Evolutionary conservation across 2,329 filamentous ascomycete species (phyloP), one percentile per base, ranked within the genome.

Genomic region (Paracamarosporium sp.): DNA sequence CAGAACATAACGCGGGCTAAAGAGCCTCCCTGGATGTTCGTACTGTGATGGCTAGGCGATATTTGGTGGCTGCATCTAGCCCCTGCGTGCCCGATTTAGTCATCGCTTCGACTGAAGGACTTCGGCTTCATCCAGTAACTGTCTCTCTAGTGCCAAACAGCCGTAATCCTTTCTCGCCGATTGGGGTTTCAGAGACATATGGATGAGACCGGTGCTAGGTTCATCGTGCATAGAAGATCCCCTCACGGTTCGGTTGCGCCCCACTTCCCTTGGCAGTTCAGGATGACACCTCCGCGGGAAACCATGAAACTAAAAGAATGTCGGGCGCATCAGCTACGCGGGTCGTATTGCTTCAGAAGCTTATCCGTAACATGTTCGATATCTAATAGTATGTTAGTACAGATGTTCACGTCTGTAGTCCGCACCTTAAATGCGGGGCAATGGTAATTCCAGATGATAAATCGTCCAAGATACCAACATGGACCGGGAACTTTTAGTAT

Each of bases 391-490:
- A 38, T 22, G 9, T 50, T 20, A 17, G 47, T 24, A 38, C 8
- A 22, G 3, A n/a, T 31, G 44, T 47, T 40, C 31, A 11, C 15
- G 11, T 38, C 31, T 24, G 47, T 15, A 38, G 33, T n/a, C 47
- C 27, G 44, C 5, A 47, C 27, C 44, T 9, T 12, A 9, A 27
- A 53, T 53, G 51, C 41, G 51, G 40, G 51, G 51, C 22, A 47
- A 40, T 9, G 9, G 25, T 38, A 25, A 20, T n/a, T 27, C 30
- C 17, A 20, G 15, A 20, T 9, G 5, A 38, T 38, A 17, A 41
- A 55, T 50, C 52, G 50, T 50, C 55, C 25, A 48, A 67, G 56
- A 61, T 65, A 57, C 65, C 66, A 66, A 65, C 50, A 56, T 65
- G 67, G 31, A 20, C 35, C 35, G 35, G n/a, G 8, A 17, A 20